Base-by-base conservation (phyloP, 306 rosid species). In the Parietaria judaica region DNA sequence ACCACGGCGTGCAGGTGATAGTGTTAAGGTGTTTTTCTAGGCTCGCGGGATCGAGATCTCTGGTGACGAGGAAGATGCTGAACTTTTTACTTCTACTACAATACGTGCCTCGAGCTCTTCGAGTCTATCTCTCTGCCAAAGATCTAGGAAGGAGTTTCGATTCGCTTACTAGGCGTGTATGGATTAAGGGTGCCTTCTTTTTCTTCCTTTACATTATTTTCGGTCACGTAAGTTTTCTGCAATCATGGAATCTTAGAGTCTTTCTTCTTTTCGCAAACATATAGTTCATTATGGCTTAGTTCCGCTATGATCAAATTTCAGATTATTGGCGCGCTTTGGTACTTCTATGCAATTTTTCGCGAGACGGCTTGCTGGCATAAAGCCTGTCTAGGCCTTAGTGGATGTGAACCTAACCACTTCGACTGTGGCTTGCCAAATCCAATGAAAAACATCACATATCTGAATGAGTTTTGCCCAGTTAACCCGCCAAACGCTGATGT, bases 261-360 rank as follows among this genome's bases (percentile, higher is more conserved):
- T 46, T 7, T 1, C 8, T 46, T 8, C 50, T 23, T 23, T 23
- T 23, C 31, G 31, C 31, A 23, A 46, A 46, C 50, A 46, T 7
- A 46, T 1, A 13, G 8, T 3, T 46, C 50, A 7, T 1, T 46
- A 46, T 7, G 8, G 13, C 3, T 46, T 13, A 7, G 13, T 46
- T 46, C 50, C 13, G 13, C 8, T 7, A 8, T 46, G 1, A 7
- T 46, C 13, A 13, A 13, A 13, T 46, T 46, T 48, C 14, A 64
- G 78, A 73, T 36, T 11, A 38, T 74, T 63, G 78, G 74, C 64
- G 78, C 78, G 36, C 50, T 74, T 51, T 74, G 78, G 74, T 68
- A 74, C 65, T 57, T 74, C 51, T 51, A 63, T 36, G 47, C 74
- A 11, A 37, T 74, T 56, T 66, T 57, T 48, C 39, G 70, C 3